Evolutionary conservation across 768 basidiomycete genomes (phyloP).

Genomic region (Collybia mongolica): DNA sequence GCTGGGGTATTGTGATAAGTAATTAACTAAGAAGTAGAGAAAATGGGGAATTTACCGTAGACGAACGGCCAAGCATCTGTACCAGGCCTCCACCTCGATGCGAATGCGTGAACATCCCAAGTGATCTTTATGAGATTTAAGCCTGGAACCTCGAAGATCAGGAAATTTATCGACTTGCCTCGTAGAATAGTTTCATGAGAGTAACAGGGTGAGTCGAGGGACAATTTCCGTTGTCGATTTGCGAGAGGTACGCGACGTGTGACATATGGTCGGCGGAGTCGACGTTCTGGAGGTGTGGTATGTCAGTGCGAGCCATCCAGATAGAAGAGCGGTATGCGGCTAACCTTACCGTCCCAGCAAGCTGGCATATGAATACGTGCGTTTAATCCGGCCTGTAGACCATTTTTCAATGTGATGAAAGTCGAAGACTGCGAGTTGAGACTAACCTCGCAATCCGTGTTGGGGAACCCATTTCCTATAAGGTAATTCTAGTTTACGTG

Average conservation of each 20-base stretch:
- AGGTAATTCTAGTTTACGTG: no score
- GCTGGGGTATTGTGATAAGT: no score
- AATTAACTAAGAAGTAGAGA: neutral
- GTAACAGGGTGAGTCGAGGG: slow-evolving; percentile 33
- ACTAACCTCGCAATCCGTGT: slow-evolving; percentile 38
- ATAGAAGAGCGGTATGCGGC: neutral
- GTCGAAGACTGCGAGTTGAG: neutral
- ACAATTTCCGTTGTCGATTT: slow-evolving; percentile 35
- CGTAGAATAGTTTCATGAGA: slow-evolving; percentile 38
- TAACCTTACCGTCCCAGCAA: slow-evolving; percentile 39
- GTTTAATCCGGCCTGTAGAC: slow-evolving; percentile 28
- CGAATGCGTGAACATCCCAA: slow-evolving; percentile 35
- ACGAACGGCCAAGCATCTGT: slow-evolving; percentile 41
- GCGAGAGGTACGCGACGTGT: slow-evolving; percentile 32
- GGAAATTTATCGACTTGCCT: slow-evolving; percentile 13
- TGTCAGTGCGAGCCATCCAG: neutral
- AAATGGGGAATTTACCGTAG: slow-evolving; percentile 13
- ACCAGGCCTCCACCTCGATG: slow-evolving; percentile 30
- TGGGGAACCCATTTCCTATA: slow-evolving; percentile 37
- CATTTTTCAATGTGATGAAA: neutral
- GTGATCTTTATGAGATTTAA: slow-evolving; percentile 23
- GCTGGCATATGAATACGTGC: slow-evolving; percentile 40
- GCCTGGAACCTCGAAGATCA: no score
- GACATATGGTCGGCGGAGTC: slow-evolving; percentile 36
- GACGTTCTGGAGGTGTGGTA: slow-evolving; percentile 27